Base-by-base conservation (phyloP, 202 grass and related monocot genomes). In the Schoenoplectus triqueter region DNA sequence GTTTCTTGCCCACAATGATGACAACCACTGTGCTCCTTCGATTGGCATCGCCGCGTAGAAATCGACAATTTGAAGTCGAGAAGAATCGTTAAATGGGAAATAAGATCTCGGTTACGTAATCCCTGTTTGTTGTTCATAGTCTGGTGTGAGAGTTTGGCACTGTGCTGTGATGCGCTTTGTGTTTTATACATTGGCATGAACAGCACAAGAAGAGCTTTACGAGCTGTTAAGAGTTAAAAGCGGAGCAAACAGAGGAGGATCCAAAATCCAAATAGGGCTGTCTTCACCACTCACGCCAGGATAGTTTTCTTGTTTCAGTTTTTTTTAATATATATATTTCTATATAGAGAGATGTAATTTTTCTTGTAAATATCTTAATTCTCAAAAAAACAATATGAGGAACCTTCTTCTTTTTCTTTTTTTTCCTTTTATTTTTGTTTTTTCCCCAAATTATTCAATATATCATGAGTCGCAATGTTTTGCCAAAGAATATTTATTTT, bases 21-120 rank as follows among this genome's bases (percentile, higher is more conserved):
- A 68, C 5, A 13, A 44, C 3, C 1, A 13, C 11, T 6, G 66
- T 44, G 64, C 40, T 68, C 66, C 39, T 67, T 42, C 3, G 10
- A 10, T 13, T 18, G 59, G n/a, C 6, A 11, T 1, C 10, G 10
- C 10, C 7, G 19, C 0, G 9, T 6, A 8, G 18, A 21, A 5
- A 57, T 78, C 22, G 59, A 57, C 2, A n/a, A 21, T 8, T 78
- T 42, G 22, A 78, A 78, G 74, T 10, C 41, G 31, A 78, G 74
- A 78, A 59, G 21, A 40, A 1, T 76, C 50, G 22, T 56, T 20
- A 14, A 10, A 70, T 41, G 2, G 31, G 65, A 42, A 4, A 69
- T 14, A 22, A 45, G 41, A 66, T 17, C 2, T 66, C 64, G 5
- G 9, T 11, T 39, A 66, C 21, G 15, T 40, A 67, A 11, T 17